These are phyloP conservation scores for Waltiozyma sp. DNA, from an alignment of 1,139 yeast genomes.

Conservation along the genomic window DNA sequence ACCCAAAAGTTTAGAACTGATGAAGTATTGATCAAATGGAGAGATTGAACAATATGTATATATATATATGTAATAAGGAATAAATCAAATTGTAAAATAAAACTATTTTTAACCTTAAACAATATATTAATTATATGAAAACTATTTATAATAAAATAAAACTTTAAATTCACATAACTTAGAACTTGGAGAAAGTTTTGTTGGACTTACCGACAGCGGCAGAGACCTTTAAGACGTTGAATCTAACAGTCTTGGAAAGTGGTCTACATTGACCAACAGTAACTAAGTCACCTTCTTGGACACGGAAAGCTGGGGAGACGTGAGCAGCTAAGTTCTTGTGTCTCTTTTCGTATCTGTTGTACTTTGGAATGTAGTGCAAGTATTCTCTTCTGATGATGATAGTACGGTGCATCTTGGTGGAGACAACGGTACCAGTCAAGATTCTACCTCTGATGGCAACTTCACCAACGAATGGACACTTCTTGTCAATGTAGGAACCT, in stretches of 20 bases:
- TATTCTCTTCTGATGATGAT: constrained; percentile 99
- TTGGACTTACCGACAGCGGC: constrained; percentile 76
- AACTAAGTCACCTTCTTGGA: constrained; percentile 96
- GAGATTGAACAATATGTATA: constrained; percentile 29
- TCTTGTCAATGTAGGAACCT: constrained; percentile 99
- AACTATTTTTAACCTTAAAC: not conserved
- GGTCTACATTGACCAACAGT: constrained; percentile 99
- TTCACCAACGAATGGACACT: constrained; percentile 97
- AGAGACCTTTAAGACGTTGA: constrained; percentile 96
- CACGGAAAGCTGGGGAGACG: constrained; percentile 99
- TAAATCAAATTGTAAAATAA: not conserved
- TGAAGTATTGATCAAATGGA: constrained; percentile 85
- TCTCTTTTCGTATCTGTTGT: constrained; percentile 99
- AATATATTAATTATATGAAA: constrained; percentile 1
- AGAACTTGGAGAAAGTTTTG: constrained; percentile 95
- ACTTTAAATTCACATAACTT: constrained; percentile 25
- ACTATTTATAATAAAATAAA: constrained; percentile 9
- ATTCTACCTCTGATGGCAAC: constrained; percentile 99
- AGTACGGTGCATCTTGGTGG: constrained; percentile 99
- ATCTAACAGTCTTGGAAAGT: constrained; percentile 98
- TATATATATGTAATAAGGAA: no score
- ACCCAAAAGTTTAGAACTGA: constrained; percentile 92
- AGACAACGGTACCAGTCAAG: constrained; percentile 96
- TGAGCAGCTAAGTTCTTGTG: constrained; percentile 99
- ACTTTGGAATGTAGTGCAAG: constrained; percentile 99